These are phyloP conservation scores for Sporothrix pallida DNA, from an alignment of 2,329 filamentous ascomycete genomes.

Conservation along the genomic window DNA sequence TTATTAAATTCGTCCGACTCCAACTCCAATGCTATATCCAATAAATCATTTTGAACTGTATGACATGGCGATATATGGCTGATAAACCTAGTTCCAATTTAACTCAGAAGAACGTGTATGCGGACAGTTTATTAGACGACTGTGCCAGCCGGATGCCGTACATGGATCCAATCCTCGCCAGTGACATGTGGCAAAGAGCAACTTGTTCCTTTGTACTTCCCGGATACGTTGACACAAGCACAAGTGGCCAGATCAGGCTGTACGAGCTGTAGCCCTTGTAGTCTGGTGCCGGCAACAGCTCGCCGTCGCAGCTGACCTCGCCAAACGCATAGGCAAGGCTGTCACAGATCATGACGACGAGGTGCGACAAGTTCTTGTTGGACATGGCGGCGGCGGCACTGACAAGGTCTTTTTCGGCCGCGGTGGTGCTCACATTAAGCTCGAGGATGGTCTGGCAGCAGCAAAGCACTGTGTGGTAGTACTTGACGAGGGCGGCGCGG, in stretches of 20 bases:
- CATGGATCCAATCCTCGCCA: neutral
- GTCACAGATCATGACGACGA: conserved; percentile 1
- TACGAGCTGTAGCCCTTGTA: conserved; percentile 22
- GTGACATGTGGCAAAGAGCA: neutral
- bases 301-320: neutral
- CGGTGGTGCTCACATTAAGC: neutral
- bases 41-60: too few relatives aligned
- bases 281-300: neutral
- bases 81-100: too few relatives aligned
- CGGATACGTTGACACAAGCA: neutral
- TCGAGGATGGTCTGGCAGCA: conserved; percentile 5
- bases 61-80: too few relatives aligned
- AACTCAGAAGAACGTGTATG: neutral
- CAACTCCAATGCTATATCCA: too few relatives aligned
- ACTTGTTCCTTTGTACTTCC: conserved; percentile 3
- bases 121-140: neutral
- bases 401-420: neutral
- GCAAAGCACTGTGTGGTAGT: neutral
- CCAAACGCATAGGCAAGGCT: conserved; percentile 13
- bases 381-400: neutral
- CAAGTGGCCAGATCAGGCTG: conserved; percentile 14
- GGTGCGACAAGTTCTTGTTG: neutral
- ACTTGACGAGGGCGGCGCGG: conserved; percentile 7
- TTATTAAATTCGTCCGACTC: too few relatives aligned
- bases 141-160: conserved; percentile 18